Conservation (phyloP, 331 rosid species). For the Erythrophleum ivorense region DNA sequence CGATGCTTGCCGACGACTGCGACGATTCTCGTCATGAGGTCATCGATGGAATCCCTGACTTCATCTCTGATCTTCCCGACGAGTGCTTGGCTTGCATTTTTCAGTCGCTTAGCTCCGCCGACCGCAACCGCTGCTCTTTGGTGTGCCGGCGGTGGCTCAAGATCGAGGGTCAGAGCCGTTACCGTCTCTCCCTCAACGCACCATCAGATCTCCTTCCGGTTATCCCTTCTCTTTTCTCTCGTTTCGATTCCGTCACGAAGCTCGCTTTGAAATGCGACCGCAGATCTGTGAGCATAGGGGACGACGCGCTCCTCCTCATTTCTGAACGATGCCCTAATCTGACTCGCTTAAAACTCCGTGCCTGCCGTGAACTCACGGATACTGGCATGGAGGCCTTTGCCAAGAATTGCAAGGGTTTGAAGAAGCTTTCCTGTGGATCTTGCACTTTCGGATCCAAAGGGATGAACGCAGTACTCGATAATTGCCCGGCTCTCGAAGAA, state of each 20-base stretch:
- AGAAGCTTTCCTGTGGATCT: slow-evolving; percentile 95
- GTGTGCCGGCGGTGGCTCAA: slow-evolving; percentile 89
- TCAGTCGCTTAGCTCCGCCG: slow-evolving; percentile 76
- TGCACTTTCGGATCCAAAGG: slow-evolving; percentile 91
- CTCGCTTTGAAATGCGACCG: slow-evolving; percentile 95
- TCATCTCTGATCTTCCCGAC: slow-evolving; percentile 79
- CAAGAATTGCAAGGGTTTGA: slow-evolving; percentile 83
- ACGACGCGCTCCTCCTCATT: slow-evolving; percentile 70
- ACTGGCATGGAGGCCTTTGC: slow-evolving; percentile 80
- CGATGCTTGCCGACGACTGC: slow-evolving; percentile 45
- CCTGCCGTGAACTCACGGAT: slow-evolving; percentile 84
- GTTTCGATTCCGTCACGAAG: slow-evolving; percentile 90
- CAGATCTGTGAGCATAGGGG: slow-evolving; percentile 74
- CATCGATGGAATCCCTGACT: slow-evolving; percentile 48
- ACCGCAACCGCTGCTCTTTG: slow-evolving; percentile 83
- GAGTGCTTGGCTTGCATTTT: slow-evolving; percentile 87
- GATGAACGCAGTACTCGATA: slow-evolving; percentile 86
- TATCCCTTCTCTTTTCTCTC: slow-evolving; percentile 68
- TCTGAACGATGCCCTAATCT: slow-evolving; percentile 84
- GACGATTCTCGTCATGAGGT: slow-evolving; percentile 2
- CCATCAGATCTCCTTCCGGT: slow-evolving; percentile 57
- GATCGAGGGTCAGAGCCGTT: slow-evolving; percentile 93
- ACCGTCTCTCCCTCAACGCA: slow-evolving; percentile 86
- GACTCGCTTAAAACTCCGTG: slow-evolving; percentile 94
- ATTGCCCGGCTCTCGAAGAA: slow-evolving; percentile 77